These are phyloP conservation scores for Xylaria sp. DNA, from an alignment of 2,329 filamentous ascomycete genomes.

Conservation along the genomic window DNA sequence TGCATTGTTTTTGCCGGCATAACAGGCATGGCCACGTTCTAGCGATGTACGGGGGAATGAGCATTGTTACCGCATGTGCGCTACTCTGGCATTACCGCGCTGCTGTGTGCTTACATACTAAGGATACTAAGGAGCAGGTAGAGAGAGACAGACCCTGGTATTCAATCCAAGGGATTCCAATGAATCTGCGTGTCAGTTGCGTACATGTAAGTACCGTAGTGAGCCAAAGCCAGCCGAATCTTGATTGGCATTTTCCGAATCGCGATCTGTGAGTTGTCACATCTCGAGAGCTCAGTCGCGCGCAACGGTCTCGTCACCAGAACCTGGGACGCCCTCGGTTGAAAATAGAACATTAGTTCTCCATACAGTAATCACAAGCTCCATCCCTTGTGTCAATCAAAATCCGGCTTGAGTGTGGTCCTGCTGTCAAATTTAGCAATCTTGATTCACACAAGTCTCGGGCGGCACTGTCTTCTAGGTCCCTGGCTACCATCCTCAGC, in stretches of 20 bases:
- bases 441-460: slow-evolving; percentile 36
- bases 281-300: slow-evolving; percentile 11
- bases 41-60: slow-evolving; percentile 36
- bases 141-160: slow-evolving; percentile 25
- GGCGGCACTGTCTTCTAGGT: slow-evolving; percentile 22
- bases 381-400: slow-evolving; percentile 32
- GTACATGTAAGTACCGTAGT: slow-evolving; percentile 14
- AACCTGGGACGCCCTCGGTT: slow-evolving; percentile 20
- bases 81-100: slow-evolving; percentile 21
- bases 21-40: slow-evolving; percentile 45
- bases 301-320: slow-evolving; percentile 4
- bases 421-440: slow-evolving; percentile 41
- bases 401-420: slow-evolving; percentile 30
- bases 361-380: slow-evolving; percentile 44
- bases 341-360: slow-evolving; percentile 28
- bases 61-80: slow-evolving; percentile 31
- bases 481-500: slow-evolving; percentile 34
- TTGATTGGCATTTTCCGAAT: slow-evolving; percentile 34
- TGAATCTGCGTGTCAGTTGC: slow-evolving; percentile 13
- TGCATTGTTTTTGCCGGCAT: slow-evolving; percentile 48
- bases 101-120: slow-evolving; percentile 15
- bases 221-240: slow-evolving; percentile 14
- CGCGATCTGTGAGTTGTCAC: slow-evolving; percentile 26
- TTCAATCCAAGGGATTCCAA: slow-evolving; percentile 26
- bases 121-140: too few species aligned